Evolutionary conservation across 805 yeast genomes (phyloP), one percentile per base, ranked within the genome.

Genomic region (Hanseniaspora occidentalis): DNA sequence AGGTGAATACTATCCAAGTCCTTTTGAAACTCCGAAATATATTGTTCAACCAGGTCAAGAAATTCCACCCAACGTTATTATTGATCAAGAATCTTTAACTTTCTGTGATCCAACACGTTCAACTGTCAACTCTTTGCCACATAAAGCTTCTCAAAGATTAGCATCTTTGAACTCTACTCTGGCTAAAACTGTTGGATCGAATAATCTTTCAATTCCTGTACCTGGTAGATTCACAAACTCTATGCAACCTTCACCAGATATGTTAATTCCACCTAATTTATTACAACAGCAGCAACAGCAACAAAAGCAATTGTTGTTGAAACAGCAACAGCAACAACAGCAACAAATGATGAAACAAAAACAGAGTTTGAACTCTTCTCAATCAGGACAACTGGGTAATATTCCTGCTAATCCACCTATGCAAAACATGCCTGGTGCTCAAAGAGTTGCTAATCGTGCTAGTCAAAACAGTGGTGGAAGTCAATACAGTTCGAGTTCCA

Each of bases 1-100:
- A 42, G 94, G 86, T 43, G 85, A 80, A 59, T 77, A 77, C 50
- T 65, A 76, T 1, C 61, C 73, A n/a, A 67, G 74, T 18, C 62
- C 60, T 27, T 35, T 26, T 3, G 64, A 65, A 7, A 63, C 66
- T 43, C 70, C 70, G 22, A 61, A 65, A 43, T 64, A 66, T 44
- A 62, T 66, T 31, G 58, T 65, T 5, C 60, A 68, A 45, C 71
- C 71, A 3, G 64, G 64, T 26, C 70, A 63, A 36, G 61, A 66
- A 26, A 13, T 41, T 14, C 54, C 62, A 3, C 57, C 49, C 47
- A 61, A 52, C 17, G 61, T 61, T 22, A 51, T 52, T 39, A 47
- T 58, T 16, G 62, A 58, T 43, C 51, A 47, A 18, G 56, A 50
- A 17, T 52, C 52, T 17, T 61, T 62, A 36, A 55, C 62, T 4